Evolutionary conservation across 495 filamentous ascomycete species (phyloP), one percentile per base, ranked within the genome.

Genomic region (Penicillium waksmanii): DNA sequence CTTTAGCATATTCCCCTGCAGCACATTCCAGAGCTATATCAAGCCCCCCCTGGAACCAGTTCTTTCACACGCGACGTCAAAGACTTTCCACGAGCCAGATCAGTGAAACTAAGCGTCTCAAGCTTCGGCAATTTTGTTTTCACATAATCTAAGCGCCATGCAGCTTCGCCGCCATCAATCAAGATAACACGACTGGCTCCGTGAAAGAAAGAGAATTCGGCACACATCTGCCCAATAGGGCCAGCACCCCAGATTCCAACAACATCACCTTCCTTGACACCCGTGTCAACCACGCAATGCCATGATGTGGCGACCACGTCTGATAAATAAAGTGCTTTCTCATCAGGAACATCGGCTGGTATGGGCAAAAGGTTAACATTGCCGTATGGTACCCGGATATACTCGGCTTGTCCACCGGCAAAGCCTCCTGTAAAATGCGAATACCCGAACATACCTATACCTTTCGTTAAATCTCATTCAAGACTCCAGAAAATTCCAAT

Each of bases 331-430:
- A 97, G 81, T 46, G 74, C 90, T 71, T 95, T 94, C 81, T 96
- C 92, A 66, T 96, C 92, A 0, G 92, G 90, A 0, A 97, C 88
- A 55, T 84, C 82, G 47, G 90, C 87, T 7, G 93, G 93, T 4
- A 96, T 82, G 56, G 85, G 84, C 8, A 97, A 82, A 18, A 96
- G 79, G 63, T 96, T 96, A 60, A 87, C 84, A 51, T 96, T 89
- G n/a, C 84, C 93, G 19, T 85, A 84, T 0, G 93, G 92, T 10
- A 96, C 91, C 0, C 93, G 85, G 9, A 91, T 85, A 58, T 93
- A 96, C 71, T 97, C 93, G 10, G 92, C 89, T 68, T 96, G 92
- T 0, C 93, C 91, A 43, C 93, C 93, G 11, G 93, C 91, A 67
- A 93, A 97, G 3, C 93, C 93, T 3, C 92, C 92, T 0, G 89